Evolutionary conservation across 176 grass and related monocot species (phyloP), one percentile per base, ranked within the genome.

Genomic region (Ananas comosus): DNA sequence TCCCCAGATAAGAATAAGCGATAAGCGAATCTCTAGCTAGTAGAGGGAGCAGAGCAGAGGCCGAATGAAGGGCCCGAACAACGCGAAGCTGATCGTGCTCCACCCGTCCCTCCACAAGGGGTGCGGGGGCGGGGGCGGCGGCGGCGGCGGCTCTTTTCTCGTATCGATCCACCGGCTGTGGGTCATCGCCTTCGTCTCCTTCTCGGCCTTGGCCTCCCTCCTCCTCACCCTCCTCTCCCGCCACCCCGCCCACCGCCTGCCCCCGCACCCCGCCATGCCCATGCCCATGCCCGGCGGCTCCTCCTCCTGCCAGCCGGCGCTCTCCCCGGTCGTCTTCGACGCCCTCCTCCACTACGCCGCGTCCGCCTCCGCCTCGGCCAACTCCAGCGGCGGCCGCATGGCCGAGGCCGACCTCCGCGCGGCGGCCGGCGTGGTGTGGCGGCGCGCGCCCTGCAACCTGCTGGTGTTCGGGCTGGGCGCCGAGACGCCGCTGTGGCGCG

Each of bases 121-220:
- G n/a, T 5, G n/a, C 54, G 12, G n/a, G 1, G 76, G 25, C 85
- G n/a, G n/a, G n/a, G n/a, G n/a, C n/a, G n/a, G n/a, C n/a, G 70
- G 72, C 76, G 68, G 52, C 84, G 70, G 72, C 74, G 68, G 52
- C 80, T 33, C 82, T 61, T 71, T 68, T 76, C 51, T 85, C 51
- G 53, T 59, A 2, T 74, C 70, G 4, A 50, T 79, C 79, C 83
- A 78, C 66, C 92, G 88, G 28, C 74, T 90, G 22, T 65, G 56
- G 50, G 70, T 96, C 13, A 33, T 87, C 7, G 48, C 77, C 56
- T 75, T 91, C 73, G 65, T 91, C 59, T 87, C 59, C 69, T 91
- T 87, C 83, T 88, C 91, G 72, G 77, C 85, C 53, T 86, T 96
- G 51, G 88, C 92, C 13, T 88, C 88, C 13, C 85, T 88, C 51